These are phyloP conservation scores for Wickerhamomyces sp. DNA, from an alignment of 1,139 yeast genomes.

Conservation along the genomic window DNA sequence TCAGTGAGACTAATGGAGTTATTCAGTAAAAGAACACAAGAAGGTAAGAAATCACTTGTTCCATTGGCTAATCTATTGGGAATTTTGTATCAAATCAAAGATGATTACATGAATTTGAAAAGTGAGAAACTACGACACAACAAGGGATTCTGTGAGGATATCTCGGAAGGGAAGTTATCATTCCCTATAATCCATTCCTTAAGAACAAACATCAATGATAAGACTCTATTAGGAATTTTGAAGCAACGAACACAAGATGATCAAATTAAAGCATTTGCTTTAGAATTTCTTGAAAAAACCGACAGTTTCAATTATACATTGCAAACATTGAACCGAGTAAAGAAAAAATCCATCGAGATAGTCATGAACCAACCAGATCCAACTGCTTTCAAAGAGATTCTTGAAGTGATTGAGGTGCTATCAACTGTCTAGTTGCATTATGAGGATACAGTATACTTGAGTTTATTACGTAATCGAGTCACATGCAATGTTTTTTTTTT, in stretches of 20 bases:
- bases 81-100: constrained; percentile 75
- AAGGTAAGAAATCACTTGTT: constrained; percentile 29
- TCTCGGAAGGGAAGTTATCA: constrained; percentile 84
- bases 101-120: constrained; percentile 67
- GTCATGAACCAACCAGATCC: constrained; percentile 12
- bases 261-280: constrained; percentile 43
- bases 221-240: constrained; percentile 33
- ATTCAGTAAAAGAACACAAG: constrained; percentile 9
- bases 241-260: constrained; percentile 36
- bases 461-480: not conserved
- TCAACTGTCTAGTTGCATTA: not conserved
- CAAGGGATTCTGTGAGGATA: constrained; percentile 85
- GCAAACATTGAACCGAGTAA: constrained; percentile 18
- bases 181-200: constrained; percentile 76
- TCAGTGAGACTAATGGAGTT: constrained; percentile 61
- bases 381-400: not conserved
- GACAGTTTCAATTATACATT: constrained; percentile 39
- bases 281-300: constrained; percentile 39
- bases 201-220: constrained; percentile 29
- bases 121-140: constrained; percentile 49
- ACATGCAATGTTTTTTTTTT: not conserved
- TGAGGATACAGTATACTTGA: no score
- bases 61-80: constrained; percentile 78
- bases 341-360: constrained; percentile 10
- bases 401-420: not conserved